A percentile compares a stretch with the other conserved stretches of the same genome.
Evolutionary conservation across 2,329 filamentous ascomycete species (phyloP).

Genomic region (Cylindrodendrum hubeiense): DNA sequence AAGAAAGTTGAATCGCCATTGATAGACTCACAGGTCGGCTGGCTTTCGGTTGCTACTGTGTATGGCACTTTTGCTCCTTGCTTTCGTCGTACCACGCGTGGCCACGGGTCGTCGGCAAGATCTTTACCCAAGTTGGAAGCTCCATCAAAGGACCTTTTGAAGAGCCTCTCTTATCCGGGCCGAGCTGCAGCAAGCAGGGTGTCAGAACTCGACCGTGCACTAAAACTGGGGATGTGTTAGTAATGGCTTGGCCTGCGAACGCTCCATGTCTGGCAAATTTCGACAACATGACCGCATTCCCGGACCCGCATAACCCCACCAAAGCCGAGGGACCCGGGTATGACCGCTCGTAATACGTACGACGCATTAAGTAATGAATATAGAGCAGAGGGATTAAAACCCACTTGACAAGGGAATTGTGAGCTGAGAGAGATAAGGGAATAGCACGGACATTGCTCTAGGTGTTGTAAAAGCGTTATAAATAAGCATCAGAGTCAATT

Average conservation of each 20-base stretch:
- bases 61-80: background rate
- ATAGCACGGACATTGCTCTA: background rate
- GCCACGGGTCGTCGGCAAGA: slow-evolving; percentile 8
- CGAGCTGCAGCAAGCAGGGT: slow-evolving; percentile 3
- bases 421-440: background rate
- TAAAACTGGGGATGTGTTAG: slow-evolving; percentile 11
- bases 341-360: slow-evolving; percentile 33
- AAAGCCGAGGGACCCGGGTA: slow-evolving; percentile 36
- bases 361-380: slow-evolving; percentile 23
- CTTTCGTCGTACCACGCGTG: background rate
- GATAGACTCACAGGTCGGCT: background rate
- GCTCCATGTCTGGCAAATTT: slow-evolving; percentile 33
- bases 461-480: background rate
- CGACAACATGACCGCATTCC: slow-evolving; percentile 39
- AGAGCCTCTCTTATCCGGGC: slow-evolving; percentile 24
- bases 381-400: slow-evolving; percentile 12
- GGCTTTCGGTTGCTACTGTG: background rate
- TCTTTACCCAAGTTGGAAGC: slow-evolving; percentile 20
- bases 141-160: slow-evolving; percentile 22
- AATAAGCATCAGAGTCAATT: background rate
- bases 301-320: slow-evolving; percentile 12
- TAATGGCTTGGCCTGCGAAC: slow-evolving; percentile 30
- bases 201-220: slow-evolving; percentile 4
- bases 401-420: background rate
- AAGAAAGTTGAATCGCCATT: background rate